A percentile compares a stretch with the other conserved stretches of the same genome.
phyloP scores from a whole-genome alignment of 2,329 filamentous ascomycete genomes.

The Paraphoma sp. region DNA sequence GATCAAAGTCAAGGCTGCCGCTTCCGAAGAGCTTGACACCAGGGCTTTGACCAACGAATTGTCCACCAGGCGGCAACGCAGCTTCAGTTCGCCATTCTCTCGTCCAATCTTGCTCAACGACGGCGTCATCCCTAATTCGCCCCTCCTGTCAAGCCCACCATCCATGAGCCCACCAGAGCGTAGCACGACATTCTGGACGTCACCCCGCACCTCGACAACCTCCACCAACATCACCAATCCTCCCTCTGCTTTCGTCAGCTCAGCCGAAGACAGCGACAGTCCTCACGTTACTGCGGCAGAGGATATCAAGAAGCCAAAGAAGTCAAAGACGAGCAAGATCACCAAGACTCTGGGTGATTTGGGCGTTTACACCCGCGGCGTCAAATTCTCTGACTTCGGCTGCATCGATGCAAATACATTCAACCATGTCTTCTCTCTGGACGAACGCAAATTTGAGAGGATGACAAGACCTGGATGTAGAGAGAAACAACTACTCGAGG shows the following conservation, averaged over 20 bases:
- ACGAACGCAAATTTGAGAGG: constrained; percentile 85
- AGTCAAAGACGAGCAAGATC: constrained; percentile 79
- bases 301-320: constrained; percentile 65
- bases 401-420: constrained; percentile 79
- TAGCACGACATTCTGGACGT: constrained; percentile 53
- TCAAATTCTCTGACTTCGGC: constrained; percentile 86
- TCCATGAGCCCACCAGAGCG: constrained; percentile 60
- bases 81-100: constrained; percentile 78
- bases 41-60: constrained; percentile 45
- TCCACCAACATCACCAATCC: constrained; percentile 62
- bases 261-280: constrained; percentile 79
- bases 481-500: constrained; percentile 78
- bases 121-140: constrained; percentile 55
- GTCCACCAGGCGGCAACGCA: constrained; percentile 59
- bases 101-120: constrained; percentile 69
- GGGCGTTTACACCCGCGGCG: constrained; percentile 76
- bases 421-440: constrained; percentile 96
- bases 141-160: constrained; percentile 59
- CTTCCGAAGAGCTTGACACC: constrained; percentile 53
- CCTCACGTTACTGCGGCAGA: constrained; percentile 62
- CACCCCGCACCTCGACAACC: constrained; percentile 63
- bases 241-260: constrained; percentile 61
- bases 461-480: constrained; percentile 78
- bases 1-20: constrained; percentile 90
- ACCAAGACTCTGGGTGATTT: constrained; percentile 81